These are phyloP conservation scores for Phaeophleospora eucalypticola DNA, from an alignment of 2,329 filamentous ascomycete species.

Conservation along the genomic window DNA sequence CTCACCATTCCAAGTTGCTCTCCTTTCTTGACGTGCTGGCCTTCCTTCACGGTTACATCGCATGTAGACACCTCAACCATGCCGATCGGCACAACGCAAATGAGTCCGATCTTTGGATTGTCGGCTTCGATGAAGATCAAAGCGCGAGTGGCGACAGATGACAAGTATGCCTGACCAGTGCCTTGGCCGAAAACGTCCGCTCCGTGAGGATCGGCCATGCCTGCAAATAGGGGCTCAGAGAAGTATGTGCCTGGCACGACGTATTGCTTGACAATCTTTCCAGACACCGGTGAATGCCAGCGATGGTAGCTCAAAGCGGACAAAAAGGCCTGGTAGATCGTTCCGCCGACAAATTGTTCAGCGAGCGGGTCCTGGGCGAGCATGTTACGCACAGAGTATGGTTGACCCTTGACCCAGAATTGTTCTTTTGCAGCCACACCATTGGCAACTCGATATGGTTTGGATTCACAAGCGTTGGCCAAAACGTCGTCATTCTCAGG, in stretches of 20 bases:
- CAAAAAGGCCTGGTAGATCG: conserved; percentile 67
- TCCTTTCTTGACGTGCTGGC: conserved; percentile 65
- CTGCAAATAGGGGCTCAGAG: conserved; percentile 55
- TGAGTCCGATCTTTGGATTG: conserved; percentile 61
- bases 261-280: conserved; percentile 55
- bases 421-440: conserved; percentile 53
- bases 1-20: conserved; percentile 75
- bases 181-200: conserved; percentile 42
- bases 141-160: conserved; percentile 63
- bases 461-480: conserved; percentile 62
- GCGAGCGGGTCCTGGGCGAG: conserved; percentile 54
- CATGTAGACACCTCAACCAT: conserved; percentile 70
- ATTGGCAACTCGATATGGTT: conserved; percentile 50
- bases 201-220: conserved; percentile 35
- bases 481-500: conserved; percentile 55
- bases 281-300: conserved; percentile 66
- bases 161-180: conserved; percentile 59
- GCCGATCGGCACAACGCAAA: conserved; percentile 67
- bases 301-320: conserved; percentile 65
- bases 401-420: conserved; percentile 68
- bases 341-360: conserved; percentile 57
- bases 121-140: conserved; percentile 69
- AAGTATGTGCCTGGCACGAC: conserved; percentile 65
- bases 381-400: conserved; percentile 52
- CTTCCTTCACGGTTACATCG: conserved; percentile 64